These are phyloP conservation scores for Lolium rigidum DNA, from an alignment of 176 grass and related monocot genomes.

Conservation along the genomic window DNA sequence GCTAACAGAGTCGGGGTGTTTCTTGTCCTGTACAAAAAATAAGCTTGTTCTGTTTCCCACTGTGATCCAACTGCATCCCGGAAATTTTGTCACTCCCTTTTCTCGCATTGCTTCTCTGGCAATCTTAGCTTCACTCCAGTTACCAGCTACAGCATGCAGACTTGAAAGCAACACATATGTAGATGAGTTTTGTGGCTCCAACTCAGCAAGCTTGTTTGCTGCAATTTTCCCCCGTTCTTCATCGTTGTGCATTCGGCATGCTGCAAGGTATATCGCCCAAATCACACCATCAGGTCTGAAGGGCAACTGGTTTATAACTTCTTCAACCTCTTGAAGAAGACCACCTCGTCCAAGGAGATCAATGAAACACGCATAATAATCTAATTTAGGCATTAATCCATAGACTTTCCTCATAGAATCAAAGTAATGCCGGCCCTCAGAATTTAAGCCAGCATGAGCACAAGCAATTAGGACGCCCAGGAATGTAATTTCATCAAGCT, in stretches of 20 bases:
- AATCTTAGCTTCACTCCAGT: slow-evolving; percentile 63
- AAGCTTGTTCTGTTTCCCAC: slow-evolving; percentile 59
- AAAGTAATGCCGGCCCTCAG: slow-evolving; percentile 56
- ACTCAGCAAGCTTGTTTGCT: slow-evolving; percentile 57
- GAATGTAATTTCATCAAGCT: slow-evolving; percentile 68
- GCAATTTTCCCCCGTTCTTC: slow-evolving; percentile 63
- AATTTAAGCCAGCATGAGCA: slow-evolving; percentile 64
- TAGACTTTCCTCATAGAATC: slow-evolving; percentile 54
- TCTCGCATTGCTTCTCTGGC: slow-evolving; percentile 65
- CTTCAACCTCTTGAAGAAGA: slow-evolving; percentile 67
- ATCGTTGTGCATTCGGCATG: slow-evolving; percentile 68
- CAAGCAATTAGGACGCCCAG: slow-evolving; percentile 74
- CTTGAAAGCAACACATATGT: slow-evolving; percentile 65
- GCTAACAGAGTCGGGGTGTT: slow-evolving; percentile 47
- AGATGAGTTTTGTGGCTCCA: slow-evolving; percentile 67
- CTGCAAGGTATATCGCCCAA: slow-evolving; percentile 70
- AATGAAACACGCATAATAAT: slow-evolving; percentile 71
- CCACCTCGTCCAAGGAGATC: slow-evolving; percentile 76
- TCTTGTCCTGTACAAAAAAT: slow-evolving; percentile 67
- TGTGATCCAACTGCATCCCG: slow-evolving; percentile 73
- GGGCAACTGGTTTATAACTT: slow-evolving; percentile 59
- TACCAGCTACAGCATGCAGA: slow-evolving; percentile 74
- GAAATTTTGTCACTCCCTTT: slow-evolving; percentile 66
- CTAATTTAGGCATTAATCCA: slow-evolving; percentile 56
- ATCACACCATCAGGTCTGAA: slow-evolving; percentile 76